These are phyloP conservation scores for Salix koriyanagi DNA, from an alignment of 345 rosid species.

Conservation along the genomic window DNA sequence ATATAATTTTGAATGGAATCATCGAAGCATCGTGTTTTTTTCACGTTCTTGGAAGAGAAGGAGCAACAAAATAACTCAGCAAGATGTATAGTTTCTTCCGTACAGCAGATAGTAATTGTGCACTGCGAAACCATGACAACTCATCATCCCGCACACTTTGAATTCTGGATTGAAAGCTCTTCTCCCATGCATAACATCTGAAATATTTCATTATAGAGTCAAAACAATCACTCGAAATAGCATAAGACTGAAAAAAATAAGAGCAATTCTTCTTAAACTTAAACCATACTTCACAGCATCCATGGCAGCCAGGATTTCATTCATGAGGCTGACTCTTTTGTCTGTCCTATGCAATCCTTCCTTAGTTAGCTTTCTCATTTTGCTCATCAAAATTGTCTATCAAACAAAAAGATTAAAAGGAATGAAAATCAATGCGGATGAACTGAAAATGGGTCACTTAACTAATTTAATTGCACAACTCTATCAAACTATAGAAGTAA, in stretches of 20 bases:
- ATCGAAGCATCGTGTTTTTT: neutral
- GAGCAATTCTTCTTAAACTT: neutral
- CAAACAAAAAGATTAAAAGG: neutral
- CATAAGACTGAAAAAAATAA: neutral
- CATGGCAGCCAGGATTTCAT: constrained; percentile 34
- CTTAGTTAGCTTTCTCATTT: constrained; percentile 30
- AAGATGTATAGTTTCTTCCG: neutral
- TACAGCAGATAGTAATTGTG: constrained; percentile 31
- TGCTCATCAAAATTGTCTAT: constrained; percentile 30
- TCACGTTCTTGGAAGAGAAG: neutral
- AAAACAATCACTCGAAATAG: neutral
- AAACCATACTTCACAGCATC: constrained; percentile 29
- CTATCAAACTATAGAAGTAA: neutral
- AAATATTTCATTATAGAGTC: neutral
- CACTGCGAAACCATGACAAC: constrained; percentile 28
- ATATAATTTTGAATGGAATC: neutral
- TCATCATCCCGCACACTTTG: constrained; percentile 30
- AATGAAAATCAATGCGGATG: neutral
- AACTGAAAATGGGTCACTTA: neutral
- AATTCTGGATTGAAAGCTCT: constrained; percentile 28
- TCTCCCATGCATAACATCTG: constrained; percentile 40
- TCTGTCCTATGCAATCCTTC: constrained; percentile 35
- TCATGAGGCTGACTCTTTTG: constrained; percentile 35
- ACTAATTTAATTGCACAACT: neutral
- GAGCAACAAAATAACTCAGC: neutral